Evolutionary conservation across 2,329 filamentous ascomycete species (phyloP), one percentile per base, ranked within the genome.

Genomic region (Epichloe sibirici): DNA sequence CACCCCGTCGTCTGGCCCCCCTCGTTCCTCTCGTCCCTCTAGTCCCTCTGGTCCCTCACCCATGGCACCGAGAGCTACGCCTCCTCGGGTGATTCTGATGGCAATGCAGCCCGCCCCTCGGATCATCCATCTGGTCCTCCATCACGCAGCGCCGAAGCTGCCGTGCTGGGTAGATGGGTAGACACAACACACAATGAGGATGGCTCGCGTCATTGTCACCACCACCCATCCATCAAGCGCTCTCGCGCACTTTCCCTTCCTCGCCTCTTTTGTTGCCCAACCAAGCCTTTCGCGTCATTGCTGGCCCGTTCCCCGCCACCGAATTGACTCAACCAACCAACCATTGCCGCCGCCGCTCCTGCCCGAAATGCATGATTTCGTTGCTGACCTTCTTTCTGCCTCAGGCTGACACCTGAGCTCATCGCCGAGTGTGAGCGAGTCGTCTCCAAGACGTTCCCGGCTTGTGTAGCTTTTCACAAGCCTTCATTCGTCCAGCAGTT

Each of bases 391-490:
- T 53, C 48, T 15, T 12, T 37, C 43, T 48, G 44, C 51, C 56
- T 49, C 59, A 73, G 71, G 58, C 64, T 82, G 49, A 79, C 77
- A 8, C 77, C 78, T 49, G 78, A 82, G 62, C 69, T 81, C 56
- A 69, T 80, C 56, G 67, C 72, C 57, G 78, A 82, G 66, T 81
- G 77, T 63, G 78, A 82, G 66, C 73, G 78, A 53, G 77, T 81
- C 62, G 75, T 82, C 60, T 75, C 73, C 59, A 81, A 79, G 69
- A 79, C 77, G 13, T 73, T 81, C 59, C 78, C 78, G 40, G 77
- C 78, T 56, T 81, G 77, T 62, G 77, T 82, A 43, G 78, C 78
- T 61, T 82, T 82, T 62, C 78, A 82, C 69, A 81, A 81, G 67
- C 78, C 78, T 7, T 78, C 78, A 2, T 81, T 81, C 64, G 64